Percentiles rank a stretch among this genome's conserved stretches.
Evolutionary conservation across 768 basidiomycete species (phyloP).

Genomic region (Auriscalpium orientale): DNA sequence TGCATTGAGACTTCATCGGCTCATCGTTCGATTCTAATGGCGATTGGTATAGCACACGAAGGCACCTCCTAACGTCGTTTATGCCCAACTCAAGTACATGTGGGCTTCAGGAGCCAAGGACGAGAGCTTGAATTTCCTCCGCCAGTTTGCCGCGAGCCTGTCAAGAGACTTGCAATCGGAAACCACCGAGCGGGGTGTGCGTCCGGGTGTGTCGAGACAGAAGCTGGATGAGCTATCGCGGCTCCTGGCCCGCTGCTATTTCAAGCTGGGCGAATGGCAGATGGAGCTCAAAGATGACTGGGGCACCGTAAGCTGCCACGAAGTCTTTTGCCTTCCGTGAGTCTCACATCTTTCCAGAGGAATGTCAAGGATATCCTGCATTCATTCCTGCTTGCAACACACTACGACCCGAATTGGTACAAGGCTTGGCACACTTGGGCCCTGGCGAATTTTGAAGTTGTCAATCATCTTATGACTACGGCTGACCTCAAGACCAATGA

Average conservation of each 20-base stretch:
- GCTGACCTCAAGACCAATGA: constrained; percentile 48
- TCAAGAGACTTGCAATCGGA: constrained; percentile 67
- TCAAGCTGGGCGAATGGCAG: constrained; percentile 96
- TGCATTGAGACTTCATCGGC: constrained; percentile 11
- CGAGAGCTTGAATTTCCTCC: constrained; percentile 76
- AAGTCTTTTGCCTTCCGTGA: neutral
- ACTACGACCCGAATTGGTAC: constrained; percentile 93
- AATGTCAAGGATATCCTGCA: constrained; percentile 77
- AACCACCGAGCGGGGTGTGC: constrained; percentile 36
- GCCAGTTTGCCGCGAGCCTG: constrained; percentile 73
- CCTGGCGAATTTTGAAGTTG: constrained; percentile 90
- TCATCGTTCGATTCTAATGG: neutral
- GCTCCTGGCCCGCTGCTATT: constrained; percentile 94
- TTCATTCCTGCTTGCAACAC: constrained; percentile 81
- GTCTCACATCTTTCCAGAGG: constrained; percentile 37
- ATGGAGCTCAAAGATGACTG: constrained; percentile 72
- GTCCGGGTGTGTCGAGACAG: constrained; percentile 46
- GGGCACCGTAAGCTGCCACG: constrained; percentile 51
- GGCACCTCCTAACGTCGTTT: constrained; percentile 93
- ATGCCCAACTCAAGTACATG: constrained; percentile 91
- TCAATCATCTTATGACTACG: constrained; percentile 70
- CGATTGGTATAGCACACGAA: constrained; percentile 35
- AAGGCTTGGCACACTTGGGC: constrained; percentile 99
- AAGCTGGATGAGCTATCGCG: constrained; percentile 65
- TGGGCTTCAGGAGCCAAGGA: constrained; percentile 83